phyloP scores from a whole-genome alignment of 208 protist species.

The Blastocrithidia nonstop region DNA sequence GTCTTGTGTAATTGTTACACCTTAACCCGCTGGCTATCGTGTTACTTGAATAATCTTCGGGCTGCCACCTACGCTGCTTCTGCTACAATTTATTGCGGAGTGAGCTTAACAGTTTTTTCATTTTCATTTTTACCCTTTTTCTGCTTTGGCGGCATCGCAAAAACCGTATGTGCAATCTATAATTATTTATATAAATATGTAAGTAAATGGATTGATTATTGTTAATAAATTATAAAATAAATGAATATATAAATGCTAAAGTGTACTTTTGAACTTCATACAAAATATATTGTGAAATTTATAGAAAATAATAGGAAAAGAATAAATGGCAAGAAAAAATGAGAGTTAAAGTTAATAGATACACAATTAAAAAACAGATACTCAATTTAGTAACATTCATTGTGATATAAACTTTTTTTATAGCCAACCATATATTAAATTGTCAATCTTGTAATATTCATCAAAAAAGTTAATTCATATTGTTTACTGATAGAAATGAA shows the following conservation, averaged over 20 bases:
- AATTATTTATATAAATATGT: neutral
- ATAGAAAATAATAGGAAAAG: neutral
- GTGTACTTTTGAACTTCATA: no score
- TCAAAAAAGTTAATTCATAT: neutral
- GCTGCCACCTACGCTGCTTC: no score
- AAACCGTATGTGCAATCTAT: neutral
- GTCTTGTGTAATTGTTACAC: conserved; percentile 41
- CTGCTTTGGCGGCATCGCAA: no score
- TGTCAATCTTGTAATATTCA: neutral
- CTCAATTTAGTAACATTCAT: neutral
- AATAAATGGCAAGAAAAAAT: neutral
- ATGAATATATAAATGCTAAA: no score
- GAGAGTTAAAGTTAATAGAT: neutral
- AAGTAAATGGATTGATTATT: neutral
- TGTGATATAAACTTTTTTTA: neutral
- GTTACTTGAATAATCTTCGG: no score
- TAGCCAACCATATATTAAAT: neutral
- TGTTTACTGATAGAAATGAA: neutral
- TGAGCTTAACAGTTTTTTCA: no score
- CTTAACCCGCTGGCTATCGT: conserved; percentile 43
- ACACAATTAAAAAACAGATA: neutral
- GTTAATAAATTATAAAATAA: no score
- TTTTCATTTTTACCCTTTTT: no score
- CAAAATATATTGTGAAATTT: no score
- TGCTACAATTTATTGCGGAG: no score